Base-by-base conservation (phyloP, 257 asterid genomes). In the Solanum appendiculatum region DNA sequence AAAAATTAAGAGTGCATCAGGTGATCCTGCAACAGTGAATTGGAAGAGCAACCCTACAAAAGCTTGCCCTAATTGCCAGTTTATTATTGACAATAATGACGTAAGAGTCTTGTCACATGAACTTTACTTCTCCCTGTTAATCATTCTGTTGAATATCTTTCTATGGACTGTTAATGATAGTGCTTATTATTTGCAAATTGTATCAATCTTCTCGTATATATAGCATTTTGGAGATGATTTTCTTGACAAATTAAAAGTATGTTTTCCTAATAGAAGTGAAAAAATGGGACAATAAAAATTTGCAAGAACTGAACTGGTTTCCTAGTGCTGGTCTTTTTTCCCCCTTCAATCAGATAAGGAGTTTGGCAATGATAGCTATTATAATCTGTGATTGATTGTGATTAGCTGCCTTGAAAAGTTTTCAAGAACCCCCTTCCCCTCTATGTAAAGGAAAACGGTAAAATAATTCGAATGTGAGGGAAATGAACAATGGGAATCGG, bases 21-120 rank as follows among this genome's bases (percentile, higher is more conserved):
- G 90, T 63, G 94, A 95, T 89, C 96, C 93, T 0, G 90, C 70
- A 86, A 86, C 88, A 86, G 90, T 89, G 85, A 89, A 89, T 86
- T 96, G 97, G 97, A 92, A 93, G 88, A 96, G 99, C 97, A 93
- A 97, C 86, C 99, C 99, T 3, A 88, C 98, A 0, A 95, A 89
- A 92, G 88, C 93, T 89, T 97, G 99, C 93, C 99, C 99, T 51
- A 97, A 89, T 2, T 96, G 99, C 92, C 93, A 89, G 69, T 87
- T 90, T 87, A 82, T 88, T 29, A 94, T 97, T 11, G 99, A 97
- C 88, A 97, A 97, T 84, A 93, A 90, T 83, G 99, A 95, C 86
- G 99, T 94, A 97, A 87, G 89, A 40, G 60, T 70, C 84, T 8
- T 33, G 68, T 74, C 63, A 46, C 42, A 31, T 48, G 23, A 86